phyloP scores from a whole-genome alignment of 768 basidiomycete species.

The Psilocybe cubensis region DNA sequence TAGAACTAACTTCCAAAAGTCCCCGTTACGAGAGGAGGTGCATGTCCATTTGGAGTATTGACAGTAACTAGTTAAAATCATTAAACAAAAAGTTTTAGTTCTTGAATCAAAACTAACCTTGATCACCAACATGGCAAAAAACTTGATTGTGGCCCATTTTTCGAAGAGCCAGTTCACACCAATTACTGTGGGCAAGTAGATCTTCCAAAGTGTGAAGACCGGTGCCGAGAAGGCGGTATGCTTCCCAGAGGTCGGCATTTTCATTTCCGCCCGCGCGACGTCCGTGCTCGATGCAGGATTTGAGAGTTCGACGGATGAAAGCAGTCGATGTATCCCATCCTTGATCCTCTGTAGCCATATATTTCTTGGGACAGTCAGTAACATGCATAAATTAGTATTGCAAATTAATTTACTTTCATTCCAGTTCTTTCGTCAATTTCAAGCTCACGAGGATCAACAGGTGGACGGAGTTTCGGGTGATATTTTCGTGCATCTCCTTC shows the following conservation, averaged over 20 bases:
- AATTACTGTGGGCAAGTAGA: conserved; percentile 78
- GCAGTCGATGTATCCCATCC: conserved; percentile 79
- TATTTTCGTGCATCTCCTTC: conserved; percentile 74
- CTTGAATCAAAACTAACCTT: conserved; percentile 31
- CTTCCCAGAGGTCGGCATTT: conserved; percentile 60
- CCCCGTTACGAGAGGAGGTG: conserved; percentile 69
- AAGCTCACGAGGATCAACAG: conserved; percentile 71
- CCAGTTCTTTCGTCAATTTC: conserved; percentile 78
- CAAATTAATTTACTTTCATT: conserved; percentile 66
- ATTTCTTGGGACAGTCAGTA: conserved; percentile 50
- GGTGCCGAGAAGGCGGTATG: conserved; percentile 72
- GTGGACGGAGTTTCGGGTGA: conserved; percentile 75
- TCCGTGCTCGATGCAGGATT: conserved; percentile 69
- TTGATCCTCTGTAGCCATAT: conserved; percentile 71
- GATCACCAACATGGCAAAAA: conserved; percentile 81
- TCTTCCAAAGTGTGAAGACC: conserved; percentile 75
- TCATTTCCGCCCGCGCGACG: conserved; percentile 59
- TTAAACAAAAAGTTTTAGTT: background rate
- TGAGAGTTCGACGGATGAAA: conserved; percentile 63
- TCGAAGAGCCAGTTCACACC: conserved; percentile 74
- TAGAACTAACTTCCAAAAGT: conserved; percentile 56
- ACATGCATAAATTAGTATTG: background rate
- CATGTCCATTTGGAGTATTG: conserved; percentile 56
- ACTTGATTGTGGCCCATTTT: conserved; percentile 72
- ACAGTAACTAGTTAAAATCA: conserved; percentile 38